A percentile compares a stretch with the other conserved stretches of the same genome.
Evolutionary conservation across 805 yeast species (phyloP).

Genomic region (Sugiyamaella americana): DNA sequence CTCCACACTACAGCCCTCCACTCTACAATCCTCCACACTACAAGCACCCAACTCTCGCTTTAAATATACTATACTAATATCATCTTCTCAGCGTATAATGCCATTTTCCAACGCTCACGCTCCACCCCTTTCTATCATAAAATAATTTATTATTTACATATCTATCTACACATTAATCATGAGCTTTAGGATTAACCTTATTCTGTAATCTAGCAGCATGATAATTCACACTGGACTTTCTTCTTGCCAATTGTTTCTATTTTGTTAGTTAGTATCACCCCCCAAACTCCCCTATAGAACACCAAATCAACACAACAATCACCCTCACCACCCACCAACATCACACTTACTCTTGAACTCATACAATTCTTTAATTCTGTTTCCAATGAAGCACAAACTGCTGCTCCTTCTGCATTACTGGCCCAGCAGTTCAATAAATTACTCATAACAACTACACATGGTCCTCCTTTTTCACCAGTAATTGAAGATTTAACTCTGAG

Average conservation of each 20-base stretch:
- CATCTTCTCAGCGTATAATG: too few relatives aligned
- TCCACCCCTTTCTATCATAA: too few relatives aligned
- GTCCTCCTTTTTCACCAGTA: slow-evolving; percentile 50
- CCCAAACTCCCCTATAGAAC: not conserved
- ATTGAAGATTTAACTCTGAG: slow-evolving; percentile 63
- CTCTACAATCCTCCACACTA: too few relatives aligned
- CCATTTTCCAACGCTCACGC: too few relatives aligned
- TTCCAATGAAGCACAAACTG: slow-evolving; percentile 59
- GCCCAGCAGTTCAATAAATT: slow-evolving; percentile 93
- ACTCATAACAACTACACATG: slow-evolving; percentile 77
- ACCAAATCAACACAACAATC: not conserved
- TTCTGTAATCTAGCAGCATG: slow-evolving; percentile 48
- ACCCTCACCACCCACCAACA: too few relatives aligned
- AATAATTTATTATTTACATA: too few relatives aligned
- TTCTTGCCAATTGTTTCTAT: slow-evolving; percentile 21
- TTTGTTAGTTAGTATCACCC: slow-evolving; percentile 6
- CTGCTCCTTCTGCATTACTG: slow-evolving; percentile 79
- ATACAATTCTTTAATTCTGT: slow-evolving; percentile 69
- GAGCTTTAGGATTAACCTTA: slow-evolving; percentile 46
- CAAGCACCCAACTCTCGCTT: too few relatives aligned
- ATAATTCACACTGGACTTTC: slow-evolving; percentile 44
- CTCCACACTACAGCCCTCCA: too few relatives aligned
- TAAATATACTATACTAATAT: too few relatives aligned
- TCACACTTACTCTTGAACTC: slow-evolving; percentile 36
- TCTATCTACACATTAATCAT: slow-evolving; percentile 33